These are phyloP conservation scores for Coix lacrymajobi DNA, from an alignment of 176 grass and related monocot species.

Conservation along the genomic window DNA sequence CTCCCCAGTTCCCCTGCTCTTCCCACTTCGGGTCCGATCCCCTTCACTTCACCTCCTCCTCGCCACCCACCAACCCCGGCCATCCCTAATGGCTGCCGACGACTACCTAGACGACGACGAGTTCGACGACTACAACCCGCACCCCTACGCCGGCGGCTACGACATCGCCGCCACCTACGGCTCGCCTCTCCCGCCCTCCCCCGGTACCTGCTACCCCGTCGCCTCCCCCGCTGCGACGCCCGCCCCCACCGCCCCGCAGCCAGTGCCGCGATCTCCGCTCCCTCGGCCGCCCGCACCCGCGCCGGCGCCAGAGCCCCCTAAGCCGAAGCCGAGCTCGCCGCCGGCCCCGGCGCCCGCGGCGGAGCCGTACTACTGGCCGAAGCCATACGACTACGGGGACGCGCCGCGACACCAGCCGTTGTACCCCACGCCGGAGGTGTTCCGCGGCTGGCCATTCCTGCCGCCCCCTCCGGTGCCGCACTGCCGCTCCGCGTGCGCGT, in stretches of 20 bases:
- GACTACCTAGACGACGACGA: conserved; percentile 54
- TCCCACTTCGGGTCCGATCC: neutral
- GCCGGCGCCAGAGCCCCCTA: neutral
- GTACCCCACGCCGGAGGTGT: conserved; percentile 57
- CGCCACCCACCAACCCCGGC: neutral
- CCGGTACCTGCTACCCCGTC: conserved; percentile 39
- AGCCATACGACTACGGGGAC: conserved; percentile 55
- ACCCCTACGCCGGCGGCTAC: conserved; percentile 86
- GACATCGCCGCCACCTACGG: conserved; percentile 70
- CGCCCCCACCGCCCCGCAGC: conserved; percentile 1
- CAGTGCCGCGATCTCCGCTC: neutral
- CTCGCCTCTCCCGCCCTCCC: conserved; percentile 36
- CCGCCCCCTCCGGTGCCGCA: neutral
- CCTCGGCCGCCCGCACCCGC: neutral
- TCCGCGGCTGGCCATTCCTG: conserved; percentile 44
- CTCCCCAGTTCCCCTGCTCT: neutral
- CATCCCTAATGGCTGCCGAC: neutral
- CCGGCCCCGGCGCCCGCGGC: conserved; percentile 17
- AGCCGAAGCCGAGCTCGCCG: neutral
- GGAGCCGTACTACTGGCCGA: conserved; percentile 53
- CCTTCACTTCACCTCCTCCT: neutral
- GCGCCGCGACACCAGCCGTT: neutral
- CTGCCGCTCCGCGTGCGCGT: conserved; percentile 10
- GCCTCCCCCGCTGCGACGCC: neutral
- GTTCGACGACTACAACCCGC: conserved; percentile 78